Conservation (phyloP, 257 asterid species). For the Solanum gandarillasii region DNA sequence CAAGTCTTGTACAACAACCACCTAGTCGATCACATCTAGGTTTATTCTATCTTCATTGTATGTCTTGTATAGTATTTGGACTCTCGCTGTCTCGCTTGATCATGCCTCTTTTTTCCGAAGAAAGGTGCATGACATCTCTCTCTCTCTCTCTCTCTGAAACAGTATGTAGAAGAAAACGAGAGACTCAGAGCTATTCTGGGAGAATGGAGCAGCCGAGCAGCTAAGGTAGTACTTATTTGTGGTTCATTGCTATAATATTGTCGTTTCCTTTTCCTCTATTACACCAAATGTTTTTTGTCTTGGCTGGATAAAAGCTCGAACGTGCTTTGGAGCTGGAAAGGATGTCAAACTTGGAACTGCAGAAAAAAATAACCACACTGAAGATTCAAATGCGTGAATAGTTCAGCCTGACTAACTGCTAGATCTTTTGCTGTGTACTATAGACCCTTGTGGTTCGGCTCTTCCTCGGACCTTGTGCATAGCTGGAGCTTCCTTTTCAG, state of each 20-base stretch:
- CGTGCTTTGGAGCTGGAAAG: slow-evolving; percentile 84
- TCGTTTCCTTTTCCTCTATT: background rate
- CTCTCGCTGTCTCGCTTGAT: background rate
- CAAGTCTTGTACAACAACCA: background rate
- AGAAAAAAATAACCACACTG: slow-evolving; percentile 48
- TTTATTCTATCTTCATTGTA: background rate
- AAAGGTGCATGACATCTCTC: background rate
- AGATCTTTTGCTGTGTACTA: background rate
- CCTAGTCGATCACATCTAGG: background rate
- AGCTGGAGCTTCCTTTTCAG: background rate
- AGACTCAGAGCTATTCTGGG: slow-evolving; percentile 91
- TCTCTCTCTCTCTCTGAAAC: slow-evolving; percentile 14
- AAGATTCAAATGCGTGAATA: slow-evolving; percentile 23
- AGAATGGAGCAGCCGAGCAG: slow-evolving; percentile 97
- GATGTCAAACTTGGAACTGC: slow-evolving; percentile 64
- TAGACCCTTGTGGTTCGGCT: background rate
- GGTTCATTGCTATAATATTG: background rate
- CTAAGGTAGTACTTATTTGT: slow-evolving; percentile 51
- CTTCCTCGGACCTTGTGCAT: background rate
- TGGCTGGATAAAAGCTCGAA: slow-evolving; percentile 60
- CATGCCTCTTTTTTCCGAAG: background rate
- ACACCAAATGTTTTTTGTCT: slow-evolving; percentile 5
- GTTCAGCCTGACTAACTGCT: background rate
- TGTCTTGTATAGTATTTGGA: background rate
- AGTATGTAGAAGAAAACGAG: slow-evolving; percentile 96